These are phyloP conservation scores for Suillus hirtellus DNA, from an alignment of 768 basidiomycete species.

Conservation along the genomic window DNA sequence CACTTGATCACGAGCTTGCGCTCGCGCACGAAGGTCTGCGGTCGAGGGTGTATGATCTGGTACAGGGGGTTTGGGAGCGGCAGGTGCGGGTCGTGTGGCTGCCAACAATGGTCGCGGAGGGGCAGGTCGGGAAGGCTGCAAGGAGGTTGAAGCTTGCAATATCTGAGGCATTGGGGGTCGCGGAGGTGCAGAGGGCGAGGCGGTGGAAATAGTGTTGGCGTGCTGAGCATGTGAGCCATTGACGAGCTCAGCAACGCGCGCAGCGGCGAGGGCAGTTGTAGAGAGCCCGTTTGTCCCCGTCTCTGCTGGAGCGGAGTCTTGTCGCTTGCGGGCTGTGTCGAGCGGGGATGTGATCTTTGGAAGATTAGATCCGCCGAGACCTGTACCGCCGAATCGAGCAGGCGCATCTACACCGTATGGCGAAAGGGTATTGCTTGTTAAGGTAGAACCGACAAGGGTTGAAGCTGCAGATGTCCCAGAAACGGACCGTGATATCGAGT, in stretches of 20 bases:
- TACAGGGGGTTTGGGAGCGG: constrained; percentile 41
- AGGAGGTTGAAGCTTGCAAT: constrained; percentile 34
- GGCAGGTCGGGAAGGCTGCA: constrained; percentile 63
- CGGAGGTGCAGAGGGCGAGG: constrained; percentile 24
- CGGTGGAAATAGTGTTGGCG: constrained; percentile 41
- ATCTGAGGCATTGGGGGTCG: constrained; percentile 31
- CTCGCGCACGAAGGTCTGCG: constrained; percentile 64
- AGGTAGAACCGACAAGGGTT: constrained; percentile 37
- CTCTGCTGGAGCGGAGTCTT: constrained; percentile 46
- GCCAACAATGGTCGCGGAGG: constrained; percentile 68
- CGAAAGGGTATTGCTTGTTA: constrained; percentile 27
- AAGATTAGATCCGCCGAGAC: constrained; percentile 70
- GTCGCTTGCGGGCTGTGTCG: constrained; percentile 41
- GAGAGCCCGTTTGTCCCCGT: constrained; percentile 37
- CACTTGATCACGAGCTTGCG: constrained; percentile 48
- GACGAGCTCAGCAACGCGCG: constrained; percentile 63
- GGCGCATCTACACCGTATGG: constrained; percentile 48
- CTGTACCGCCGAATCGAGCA: constrained; percentile 90
- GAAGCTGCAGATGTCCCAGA: constrained; percentile 21
- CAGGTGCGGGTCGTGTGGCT: constrained; percentile 54
- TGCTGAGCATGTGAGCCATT: constrained; percentile 49
- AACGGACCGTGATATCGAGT: constrained; percentile 24
- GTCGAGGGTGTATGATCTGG: constrained; percentile 59
- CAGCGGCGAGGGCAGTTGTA: constrained; percentile 49
- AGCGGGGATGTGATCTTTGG: constrained; percentile 44